Percentiles rank a stretch among this genome's conserved stretches.
phyloP scores from a whole-genome alignment of 495 filamentous ascomycete genomes.

The Saxophila tyrrhenica region DNA sequence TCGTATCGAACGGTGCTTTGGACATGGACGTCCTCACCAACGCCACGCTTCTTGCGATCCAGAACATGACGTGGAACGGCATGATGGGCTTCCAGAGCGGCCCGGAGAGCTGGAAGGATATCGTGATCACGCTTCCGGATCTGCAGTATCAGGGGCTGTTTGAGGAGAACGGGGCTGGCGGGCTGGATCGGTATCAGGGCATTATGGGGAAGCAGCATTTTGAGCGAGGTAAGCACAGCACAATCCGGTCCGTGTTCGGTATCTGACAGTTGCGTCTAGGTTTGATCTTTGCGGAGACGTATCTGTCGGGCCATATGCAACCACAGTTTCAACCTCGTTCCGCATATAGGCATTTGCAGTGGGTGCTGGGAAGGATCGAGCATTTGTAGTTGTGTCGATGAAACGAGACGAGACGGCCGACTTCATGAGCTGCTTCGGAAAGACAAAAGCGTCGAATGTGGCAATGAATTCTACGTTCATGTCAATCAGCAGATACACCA shows the following conservation, averaged over 20 bases:
- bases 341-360: slow-evolving; percentile 21
- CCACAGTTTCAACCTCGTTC: slow-evolving; percentile 2
- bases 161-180: slow-evolving; percentile 11
- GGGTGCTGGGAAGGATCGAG: slow-evolving; percentile 20
- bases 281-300: slow-evolving; percentile 40
- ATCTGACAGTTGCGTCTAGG: slow-evolving; percentile 50
- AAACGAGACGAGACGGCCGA: too few species aligned
- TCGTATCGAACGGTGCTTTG: slow-evolving; percentile 55
- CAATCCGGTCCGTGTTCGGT: too few species aligned
- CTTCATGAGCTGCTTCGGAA: too few species aligned
- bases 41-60: slow-evolving; percentile 36
- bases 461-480: too few species aligned
- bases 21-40: slow-evolving; percentile 53
- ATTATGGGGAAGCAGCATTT: slow-evolving; percentile 31
- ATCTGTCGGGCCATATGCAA: slow-evolving; percentile 3
- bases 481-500: too few species aligned
- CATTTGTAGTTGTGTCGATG: neutral
- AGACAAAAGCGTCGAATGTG: too few species aligned
- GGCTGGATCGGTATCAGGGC: slow-evolving; percentile 23
- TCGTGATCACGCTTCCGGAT: slow-evolving; percentile 17
- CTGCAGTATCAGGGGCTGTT: slow-evolving; percentile 19
- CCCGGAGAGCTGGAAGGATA: slow-evolving; percentile 8
- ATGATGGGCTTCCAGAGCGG: slow-evolving; percentile 45
- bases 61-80: slow-evolving; percentile 52
- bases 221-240: too few species aligned